These are phyloP conservation scores for Aureobasidium sp. DNA, from an alignment of 2,329 filamentous ascomycete species.

Conservation along the genomic window DNA sequence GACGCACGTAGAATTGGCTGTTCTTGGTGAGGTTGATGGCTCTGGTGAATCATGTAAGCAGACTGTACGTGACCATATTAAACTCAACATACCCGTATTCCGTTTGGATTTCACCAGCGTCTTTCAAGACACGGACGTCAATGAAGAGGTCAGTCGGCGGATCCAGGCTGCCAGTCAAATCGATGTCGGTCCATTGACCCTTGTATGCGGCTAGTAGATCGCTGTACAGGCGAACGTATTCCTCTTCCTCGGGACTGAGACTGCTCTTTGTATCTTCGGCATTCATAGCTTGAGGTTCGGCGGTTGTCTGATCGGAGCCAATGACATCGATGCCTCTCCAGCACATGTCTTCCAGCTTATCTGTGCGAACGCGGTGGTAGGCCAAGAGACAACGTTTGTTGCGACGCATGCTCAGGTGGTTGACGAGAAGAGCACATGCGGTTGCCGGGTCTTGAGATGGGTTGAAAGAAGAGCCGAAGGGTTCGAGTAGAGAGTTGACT, in stretches of 20 bases:
- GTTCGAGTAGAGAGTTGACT: constrained; percentile 68
- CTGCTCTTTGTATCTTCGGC: constrained; percentile 51
- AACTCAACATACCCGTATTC: constrained; percentile 75
- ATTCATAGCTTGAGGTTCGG: constrained; percentile 29
- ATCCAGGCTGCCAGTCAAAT: constrained; percentile 87
- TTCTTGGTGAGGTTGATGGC: constrained; percentile 96
- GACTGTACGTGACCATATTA: neutral
- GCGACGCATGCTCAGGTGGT: constrained; percentile 88
- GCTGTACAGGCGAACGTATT: constrained; percentile 86
- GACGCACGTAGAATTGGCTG: constrained; percentile 93
- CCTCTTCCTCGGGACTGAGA: constrained; percentile 91
- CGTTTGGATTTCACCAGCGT: constrained; percentile 97
- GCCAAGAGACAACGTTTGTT: constrained; percentile 94
- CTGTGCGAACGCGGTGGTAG: constrained; percentile 83
- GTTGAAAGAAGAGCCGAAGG: constrained; percentile 75
- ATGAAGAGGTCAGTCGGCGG: constrained; percentile 95
- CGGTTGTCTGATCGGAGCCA: constrained; percentile 51
- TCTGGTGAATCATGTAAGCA: constrained; percentile 40
- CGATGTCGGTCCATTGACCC: constrained; percentile 96
- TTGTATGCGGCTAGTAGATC: constrained; percentile 95
- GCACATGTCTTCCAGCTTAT: constrained; percentile 88
- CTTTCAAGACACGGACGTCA: constrained; percentile 89
- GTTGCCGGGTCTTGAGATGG: constrained; percentile 74
- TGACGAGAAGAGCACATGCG: constrained; percentile 82
- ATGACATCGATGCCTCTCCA: constrained; percentile 84